Base-by-base conservation (phyloP, 2,329 filamentous ascomycete genomes). In the Colletotrichum neosansevieriae region DNA sequence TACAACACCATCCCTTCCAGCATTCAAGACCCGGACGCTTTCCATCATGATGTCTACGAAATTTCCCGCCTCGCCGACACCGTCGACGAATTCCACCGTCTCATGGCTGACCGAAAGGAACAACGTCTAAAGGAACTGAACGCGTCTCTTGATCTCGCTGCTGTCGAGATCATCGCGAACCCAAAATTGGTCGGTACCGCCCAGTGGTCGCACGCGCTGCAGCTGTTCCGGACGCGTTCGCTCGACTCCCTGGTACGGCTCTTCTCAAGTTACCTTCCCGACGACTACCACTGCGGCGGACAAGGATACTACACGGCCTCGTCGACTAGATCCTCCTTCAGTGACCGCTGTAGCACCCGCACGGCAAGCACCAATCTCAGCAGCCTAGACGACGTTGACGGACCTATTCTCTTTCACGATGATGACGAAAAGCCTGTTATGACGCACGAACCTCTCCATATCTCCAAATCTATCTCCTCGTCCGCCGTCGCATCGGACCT, bases 91-190 rank as follows among this genome's bases (percentile, higher is more conserved):
- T 88, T 89, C 73, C 84, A 89, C 72, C 79, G 77, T 51, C 76
- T 87, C 64, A 81, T 89, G 77, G 81, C 83, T 69, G 79, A 82
- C 59, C 86, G 87, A 72, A 86, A 85, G 77, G 78, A 82, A 36
- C 82, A 85, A 72, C 86, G 87, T 21, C 78, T 88, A 53, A 78
- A 78, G 69, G 86, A 89, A 74, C 79, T 89, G 65, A 86, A 88
- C 74, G 78, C 85, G 56, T 84, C 82, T 57, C 82, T 89, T 65
- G 83, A 88, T 73, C 85, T 85, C 54, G 85, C 87, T 56, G 85
- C 86, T n/a, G 78, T 87, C 72, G 86, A 89, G 77, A 89, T 89
- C 75, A 86, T 89, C 71, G 86, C 83, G 74, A 88, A 88, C 77
- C 86, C 87, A 15, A 81, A 81, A 62, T 80, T 89, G 71, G 86